Evolutionary conservation across 1,284 basidiomycete genomes (phyloP).

Genomic region (Peniophora sp.): DNA sequence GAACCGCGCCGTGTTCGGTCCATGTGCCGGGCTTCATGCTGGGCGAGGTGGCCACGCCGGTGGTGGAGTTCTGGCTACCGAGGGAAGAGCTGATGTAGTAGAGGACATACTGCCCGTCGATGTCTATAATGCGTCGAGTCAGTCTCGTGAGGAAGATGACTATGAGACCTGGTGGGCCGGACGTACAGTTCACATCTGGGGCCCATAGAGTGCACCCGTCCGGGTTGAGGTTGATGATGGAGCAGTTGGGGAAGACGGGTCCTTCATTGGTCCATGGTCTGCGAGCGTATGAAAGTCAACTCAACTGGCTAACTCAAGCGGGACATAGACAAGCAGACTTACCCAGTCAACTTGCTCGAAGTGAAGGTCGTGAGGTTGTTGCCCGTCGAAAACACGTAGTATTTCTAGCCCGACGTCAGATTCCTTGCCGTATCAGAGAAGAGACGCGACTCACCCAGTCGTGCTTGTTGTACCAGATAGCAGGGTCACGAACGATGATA

Average conservation of each 20-base stretch:
- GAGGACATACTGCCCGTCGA: constrained; percentile 16
- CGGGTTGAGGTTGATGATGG: constrained; percentile 10
- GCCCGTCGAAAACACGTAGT: constrained; percentile 15
- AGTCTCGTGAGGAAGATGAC: neutral
- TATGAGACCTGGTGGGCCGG: too few species aligned
- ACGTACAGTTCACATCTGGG: constrained; percentile 11
- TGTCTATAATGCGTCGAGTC: constrained; percentile 1
- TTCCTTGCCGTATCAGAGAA: neutral
- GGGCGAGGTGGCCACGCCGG: constrained; percentile 24
- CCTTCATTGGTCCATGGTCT: constrained; percentile 15
- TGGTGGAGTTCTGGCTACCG: constrained; percentile 25
- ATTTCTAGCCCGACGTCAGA: constrained; percentile 7
- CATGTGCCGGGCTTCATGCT: constrained; percentile 26
- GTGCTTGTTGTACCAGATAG: neutral
- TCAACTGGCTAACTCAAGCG: neutral
- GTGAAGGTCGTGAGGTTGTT: constrained; percentile 13
- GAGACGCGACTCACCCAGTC: neutral
- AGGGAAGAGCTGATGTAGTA: constrained; percentile 26
- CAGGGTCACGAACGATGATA: neutral
- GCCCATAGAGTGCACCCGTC: constrained; percentile 13
- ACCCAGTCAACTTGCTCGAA: constrained; percentile 15
- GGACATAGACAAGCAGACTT: neutral
- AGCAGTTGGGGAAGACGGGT: constrained; percentile 11
- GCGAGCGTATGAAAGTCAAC: neutral
- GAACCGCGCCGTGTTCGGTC: constrained; percentile 26